phyloP scores from a whole-genome alignment of 352 stramenopile species.

The Globisporangium polare region DNA sequence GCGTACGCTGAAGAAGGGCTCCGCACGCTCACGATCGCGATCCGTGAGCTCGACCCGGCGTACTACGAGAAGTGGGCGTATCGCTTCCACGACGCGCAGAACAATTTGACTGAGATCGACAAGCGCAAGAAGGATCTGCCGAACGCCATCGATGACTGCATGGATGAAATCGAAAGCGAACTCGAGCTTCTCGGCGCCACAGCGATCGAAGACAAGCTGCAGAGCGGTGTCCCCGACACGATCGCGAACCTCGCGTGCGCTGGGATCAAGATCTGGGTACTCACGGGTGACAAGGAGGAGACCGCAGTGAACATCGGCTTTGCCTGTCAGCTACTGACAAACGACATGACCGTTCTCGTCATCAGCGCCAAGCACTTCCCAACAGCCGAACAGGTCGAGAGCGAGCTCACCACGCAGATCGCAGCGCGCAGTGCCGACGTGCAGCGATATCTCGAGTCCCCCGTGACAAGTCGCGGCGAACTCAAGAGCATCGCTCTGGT shows the following conservation, averaged over 20 bases:
- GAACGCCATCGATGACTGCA: slow-evolving; percentile 73
- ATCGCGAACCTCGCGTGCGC: slow-evolving; percentile 82
- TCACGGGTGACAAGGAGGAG: slow-evolving; percentile 94
- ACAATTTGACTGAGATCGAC: slow-evolving; percentile 70
- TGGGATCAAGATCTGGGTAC: slow-evolving; percentile 92
- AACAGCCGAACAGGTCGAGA: slow-evolving; percentile 43
- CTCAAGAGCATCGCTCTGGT: slow-evolving; percentile 67
- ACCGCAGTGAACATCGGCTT: slow-evolving; percentile 95
- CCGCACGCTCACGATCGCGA: slow-evolving; percentile 82
- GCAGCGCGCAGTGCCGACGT: slow-evolving; percentile 38
- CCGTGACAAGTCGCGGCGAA: slow-evolving; percentile 31
- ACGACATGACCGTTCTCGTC: slow-evolving; percentile 71
- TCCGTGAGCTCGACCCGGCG: slow-evolving; percentile 46
- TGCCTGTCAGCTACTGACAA: slow-evolving; percentile 84
- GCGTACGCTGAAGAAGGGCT: slow-evolving; percentile 85
- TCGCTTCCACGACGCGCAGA: slow-evolving; percentile 65
- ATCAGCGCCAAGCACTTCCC: slow-evolving; percentile 57
- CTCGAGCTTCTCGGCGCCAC: slow-evolving; percentile 87
- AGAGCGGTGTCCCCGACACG: slow-evolving; percentile 86
- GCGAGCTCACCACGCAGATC: slow-evolving; percentile 47
- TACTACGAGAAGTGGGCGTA: slow-evolving; percentile 55
- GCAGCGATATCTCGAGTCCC: slow-evolving; percentile 39
- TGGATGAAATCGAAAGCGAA: slow-evolving; percentile 81
- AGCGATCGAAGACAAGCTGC: slow-evolving; percentile 93
- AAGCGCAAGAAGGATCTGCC: slow-evolving; percentile 72